These are phyloP conservation scores for Poa annua DNA, from an alignment of 176 grass and related monocot genomes.

Conservation along the genomic window DNA sequence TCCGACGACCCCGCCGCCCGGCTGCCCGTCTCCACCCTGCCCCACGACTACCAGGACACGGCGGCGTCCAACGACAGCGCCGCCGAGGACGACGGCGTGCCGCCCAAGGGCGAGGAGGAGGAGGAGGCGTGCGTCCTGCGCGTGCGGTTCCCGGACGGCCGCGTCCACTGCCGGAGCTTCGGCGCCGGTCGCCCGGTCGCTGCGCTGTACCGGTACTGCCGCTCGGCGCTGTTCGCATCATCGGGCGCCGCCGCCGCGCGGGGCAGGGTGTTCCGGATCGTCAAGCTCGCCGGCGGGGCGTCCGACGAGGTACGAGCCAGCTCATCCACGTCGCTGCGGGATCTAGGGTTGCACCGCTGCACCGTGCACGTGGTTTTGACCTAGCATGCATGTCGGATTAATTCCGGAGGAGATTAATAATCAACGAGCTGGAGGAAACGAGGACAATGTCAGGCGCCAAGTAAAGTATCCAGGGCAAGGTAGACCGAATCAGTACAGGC, in stretches of 20 bases:
- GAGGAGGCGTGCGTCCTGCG: conserved; percentile 11
- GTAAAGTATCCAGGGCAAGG: no score
- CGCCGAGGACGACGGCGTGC: not conserved
- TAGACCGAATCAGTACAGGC: no score
- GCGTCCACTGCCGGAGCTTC: not conserved
- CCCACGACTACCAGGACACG: not conserved
- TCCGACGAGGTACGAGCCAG: conserved; percentile 9
- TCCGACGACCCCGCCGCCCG: not conserved
- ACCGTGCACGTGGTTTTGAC: not conserved
- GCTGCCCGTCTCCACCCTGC: not conserved
- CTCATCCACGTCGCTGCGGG: not conserved
- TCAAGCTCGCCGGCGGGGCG: conserved; percentile 17
- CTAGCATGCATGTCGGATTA: not conserved
- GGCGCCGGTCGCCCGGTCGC: not conserved
- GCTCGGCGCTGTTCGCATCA: not conserved
- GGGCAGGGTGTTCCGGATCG: not conserved
- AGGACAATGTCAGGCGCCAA: no score
- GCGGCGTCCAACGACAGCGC: not conserved
- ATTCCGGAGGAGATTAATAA: not conserved
- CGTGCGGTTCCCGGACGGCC: conserved; percentile 14
- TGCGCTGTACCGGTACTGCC: conserved; percentile 24
- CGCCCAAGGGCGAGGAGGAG: not conserved
- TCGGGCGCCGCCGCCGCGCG: not conserved
- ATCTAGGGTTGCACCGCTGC: not conserved
- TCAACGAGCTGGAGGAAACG: no score